A percentile compares a stretch with the other conserved stretches of the same genome.
These are phyloP conservation scores for Candida dendrica DNA, from an alignment of 805 yeast genomes.

Conservation along the genomic window DNA sequence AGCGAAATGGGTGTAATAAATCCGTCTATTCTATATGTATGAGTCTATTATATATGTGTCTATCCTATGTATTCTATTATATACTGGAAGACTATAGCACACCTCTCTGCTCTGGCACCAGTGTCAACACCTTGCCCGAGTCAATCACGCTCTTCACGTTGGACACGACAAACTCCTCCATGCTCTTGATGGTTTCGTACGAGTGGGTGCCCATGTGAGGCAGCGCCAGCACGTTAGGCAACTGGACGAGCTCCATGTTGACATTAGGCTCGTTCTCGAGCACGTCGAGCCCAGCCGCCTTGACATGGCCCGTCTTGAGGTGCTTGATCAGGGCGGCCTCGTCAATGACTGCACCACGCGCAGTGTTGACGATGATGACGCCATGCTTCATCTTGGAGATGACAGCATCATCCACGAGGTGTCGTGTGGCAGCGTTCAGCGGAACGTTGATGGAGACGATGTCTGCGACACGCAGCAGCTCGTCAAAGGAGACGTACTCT, in stretches of 20 bases:
- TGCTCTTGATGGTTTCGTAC: conserved; percentile 61
- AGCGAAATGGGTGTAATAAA: no score
- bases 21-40: no score
- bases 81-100: no score
- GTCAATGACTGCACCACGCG: conserved; percentile 80
- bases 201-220: conserved; percentile 91
- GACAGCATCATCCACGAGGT: conserved; percentile 53
- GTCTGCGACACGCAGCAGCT: conserved; percentile 56
- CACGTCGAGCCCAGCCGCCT: conserved; percentile 68
- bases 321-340: conserved; percentile 51
- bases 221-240: conserved; percentile 66
- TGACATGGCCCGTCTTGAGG: conserved; percentile 56
- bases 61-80: no score
- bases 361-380: conserved; percentile 70
- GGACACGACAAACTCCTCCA: conserved; percentile 74
- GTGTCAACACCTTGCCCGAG: conserved; percentile 61
- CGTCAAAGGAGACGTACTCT: conserved; percentile 65
- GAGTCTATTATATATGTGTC: no score
- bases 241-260: conserved; percentile 49
- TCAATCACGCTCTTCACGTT: conserved; percentile 54
- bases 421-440: conserved; percentile 62
- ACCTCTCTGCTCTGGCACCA: conserved; percentile 72
- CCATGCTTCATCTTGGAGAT: conserved; percentile 71
- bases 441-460: conserved; percentile 73
- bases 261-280: conserved; percentile 70